These are phyloP conservation scores for Massospora cicadina DNA, from an alignment of 371 early-diverging fungal genomes.

Conservation along the genomic window DNA sequence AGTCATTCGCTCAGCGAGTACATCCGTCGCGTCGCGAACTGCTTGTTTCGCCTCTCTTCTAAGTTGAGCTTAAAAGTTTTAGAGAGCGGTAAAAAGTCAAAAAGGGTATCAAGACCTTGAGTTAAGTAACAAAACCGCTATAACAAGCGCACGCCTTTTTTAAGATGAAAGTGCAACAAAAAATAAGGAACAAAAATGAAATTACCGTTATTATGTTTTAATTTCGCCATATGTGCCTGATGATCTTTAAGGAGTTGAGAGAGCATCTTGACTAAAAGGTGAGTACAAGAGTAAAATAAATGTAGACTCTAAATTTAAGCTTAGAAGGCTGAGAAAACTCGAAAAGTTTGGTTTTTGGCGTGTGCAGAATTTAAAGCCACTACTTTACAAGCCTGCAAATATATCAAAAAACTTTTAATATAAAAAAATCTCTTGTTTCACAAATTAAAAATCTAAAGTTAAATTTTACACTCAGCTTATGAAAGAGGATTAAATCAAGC, in stretches of 20 bases:
- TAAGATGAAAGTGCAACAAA: not conserved
- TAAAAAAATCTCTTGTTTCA: too few relatives aligned
- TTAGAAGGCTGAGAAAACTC: too few relatives aligned
- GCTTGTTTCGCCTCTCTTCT: constrained; percentile 27
- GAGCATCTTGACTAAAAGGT: too few relatives aligned
- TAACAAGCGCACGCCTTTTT: not conserved
- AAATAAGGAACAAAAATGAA: not conserved
- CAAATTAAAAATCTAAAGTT: too few relatives aligned
- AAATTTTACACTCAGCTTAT: too few relatives aligned
- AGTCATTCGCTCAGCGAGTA: constrained; percentile 31
- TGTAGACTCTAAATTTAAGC: too few relatives aligned
- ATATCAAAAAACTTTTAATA: too few relatives aligned
- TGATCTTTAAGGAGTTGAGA: constrained; percentile 7
- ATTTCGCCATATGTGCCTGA: not conserved
- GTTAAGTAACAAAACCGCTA: not conserved
- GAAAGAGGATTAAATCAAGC: too few relatives aligned
- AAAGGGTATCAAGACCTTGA: not conserved
- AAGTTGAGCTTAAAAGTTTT: constrained; percentile 23
- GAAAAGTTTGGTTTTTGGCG: too few relatives aligned
- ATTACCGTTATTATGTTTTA: not conserved
- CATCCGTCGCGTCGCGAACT: constrained; percentile 28
- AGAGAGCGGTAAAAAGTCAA: not conserved
- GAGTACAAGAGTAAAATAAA: too few relatives aligned
- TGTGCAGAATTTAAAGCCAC: too few relatives aligned
- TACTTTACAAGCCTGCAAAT: too few relatives aligned